Evolutionary conservation across 202 grass and related monocot species (phyloP).

Genomic region (Eragrostis tef): DNA sequence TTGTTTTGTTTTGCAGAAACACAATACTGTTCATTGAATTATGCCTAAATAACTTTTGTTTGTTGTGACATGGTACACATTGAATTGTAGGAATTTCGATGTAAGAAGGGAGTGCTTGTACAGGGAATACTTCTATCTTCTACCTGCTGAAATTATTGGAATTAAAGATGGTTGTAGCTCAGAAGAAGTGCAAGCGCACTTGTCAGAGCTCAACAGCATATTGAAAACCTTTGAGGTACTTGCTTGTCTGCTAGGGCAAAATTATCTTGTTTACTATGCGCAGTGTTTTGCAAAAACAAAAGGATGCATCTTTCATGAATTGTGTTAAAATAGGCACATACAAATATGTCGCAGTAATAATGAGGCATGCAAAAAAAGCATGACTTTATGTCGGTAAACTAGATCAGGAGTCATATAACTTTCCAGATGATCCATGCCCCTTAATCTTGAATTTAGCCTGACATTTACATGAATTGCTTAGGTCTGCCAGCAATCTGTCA

Average conservation of each 20-base stretch:
- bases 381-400: constrained; percentile 3
- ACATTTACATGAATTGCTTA: constrained; percentile 19
- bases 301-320: constrained; percentile 10
- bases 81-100: constrained; percentile 75
- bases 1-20: neutral
- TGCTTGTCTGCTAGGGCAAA: neutral
- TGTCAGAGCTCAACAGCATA: constrained; percentile 72
- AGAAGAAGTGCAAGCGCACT: constrained; percentile 67
- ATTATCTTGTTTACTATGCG: neutral
- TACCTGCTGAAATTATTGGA: constrained; percentile 92
- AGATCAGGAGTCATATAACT: constrained; percentile 5
- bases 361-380: neutral
- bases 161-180: constrained; percentile 64
- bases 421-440: neutral
- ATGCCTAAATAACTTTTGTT: constrained; percentile 3
- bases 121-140: constrained; percentile 84
- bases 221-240: constrained; percentile 80
- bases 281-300: constrained; percentile 32
- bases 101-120: constrained; percentile 86
- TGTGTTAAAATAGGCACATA: neutral
- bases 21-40: neutral
- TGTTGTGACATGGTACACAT: constrained; percentile 23
- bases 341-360: neutral
- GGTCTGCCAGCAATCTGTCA: neutral
- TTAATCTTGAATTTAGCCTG: neutral